Conservation (phyloP, 176 grass and related monocot genomes). For the Rhynchospora tenuis region DNA sequence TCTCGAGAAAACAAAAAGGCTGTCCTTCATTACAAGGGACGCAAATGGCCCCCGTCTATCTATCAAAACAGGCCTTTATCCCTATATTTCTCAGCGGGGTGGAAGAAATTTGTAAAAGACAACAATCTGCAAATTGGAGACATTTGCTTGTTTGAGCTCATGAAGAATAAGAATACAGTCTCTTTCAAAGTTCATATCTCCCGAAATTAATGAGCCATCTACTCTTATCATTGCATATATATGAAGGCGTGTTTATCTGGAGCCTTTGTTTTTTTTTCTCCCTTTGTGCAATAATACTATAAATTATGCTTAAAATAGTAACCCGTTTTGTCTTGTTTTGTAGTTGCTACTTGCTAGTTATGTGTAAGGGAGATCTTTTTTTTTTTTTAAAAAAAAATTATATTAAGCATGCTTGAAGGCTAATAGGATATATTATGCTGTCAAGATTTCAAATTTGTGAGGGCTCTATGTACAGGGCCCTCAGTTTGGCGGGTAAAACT, state of each 20-base stretch:
- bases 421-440: too few species aligned
- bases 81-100: not conserved
- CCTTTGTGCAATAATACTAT: not conserved
- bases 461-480: too few species aligned
- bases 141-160: constrained; percentile 9
- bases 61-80: not conserved
- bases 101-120: not conserved
- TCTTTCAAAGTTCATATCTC: constrained; percentile 2
- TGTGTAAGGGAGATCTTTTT: too few species aligned
- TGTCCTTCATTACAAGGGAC: not conserved
- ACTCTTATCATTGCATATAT: too few species aligned
- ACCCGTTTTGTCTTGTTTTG: too few species aligned
- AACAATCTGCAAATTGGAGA: not conserved
- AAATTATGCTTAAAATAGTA: too few species aligned
- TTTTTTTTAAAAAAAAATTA: too few species aligned
- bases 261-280: too few species aligned
- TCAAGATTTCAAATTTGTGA: too few species aligned
- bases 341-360: too few species aligned
- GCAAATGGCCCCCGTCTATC: not conserved
- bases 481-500: too few species aligned
- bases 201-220: not conserved
- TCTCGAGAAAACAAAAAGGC: not conserved
- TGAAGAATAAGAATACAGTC: not conserved
- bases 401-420: too few species aligned
- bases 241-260: not conserved